Conservation (phyloP, 495 filamentous ascomycete genomes). For the Xylaria sp. region DNA sequence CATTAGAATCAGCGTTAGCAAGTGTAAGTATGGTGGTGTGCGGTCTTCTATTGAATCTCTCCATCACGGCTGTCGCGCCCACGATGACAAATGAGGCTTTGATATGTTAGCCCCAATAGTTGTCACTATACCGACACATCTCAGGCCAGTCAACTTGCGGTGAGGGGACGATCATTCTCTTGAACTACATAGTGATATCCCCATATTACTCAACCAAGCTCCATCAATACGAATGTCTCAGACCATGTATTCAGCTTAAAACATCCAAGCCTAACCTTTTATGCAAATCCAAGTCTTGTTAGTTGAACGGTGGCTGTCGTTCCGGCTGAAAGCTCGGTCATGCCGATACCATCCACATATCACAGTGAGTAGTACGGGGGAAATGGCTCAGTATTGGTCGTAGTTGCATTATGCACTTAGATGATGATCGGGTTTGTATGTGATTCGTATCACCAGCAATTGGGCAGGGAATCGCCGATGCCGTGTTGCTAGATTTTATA, state of each 20-base stretch:
- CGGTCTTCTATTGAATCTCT: neutral
- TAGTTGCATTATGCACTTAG: neutral
- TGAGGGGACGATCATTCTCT: neutral
- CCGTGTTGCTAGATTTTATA: neutral
- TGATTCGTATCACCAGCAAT: neutral
- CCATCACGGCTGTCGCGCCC: neutral
- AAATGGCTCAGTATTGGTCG: neutral
- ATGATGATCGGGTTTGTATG: neutral
- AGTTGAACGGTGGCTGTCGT: neutral
- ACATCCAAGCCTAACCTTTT: neutral
- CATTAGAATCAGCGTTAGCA: neutral
- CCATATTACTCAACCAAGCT: neutral
- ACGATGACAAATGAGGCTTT: neutral
- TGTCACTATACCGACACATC: neutral
- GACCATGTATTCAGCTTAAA: slow-evolving; percentile 1
- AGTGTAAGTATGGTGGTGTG: neutral
- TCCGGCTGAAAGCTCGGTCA: neutral
- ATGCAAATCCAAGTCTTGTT: neutral
- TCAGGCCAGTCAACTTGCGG: neutral
- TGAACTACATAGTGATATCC: neutral
- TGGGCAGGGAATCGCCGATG: neutral
- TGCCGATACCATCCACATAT: neutral
- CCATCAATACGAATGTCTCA: neutral
- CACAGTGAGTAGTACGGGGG: too few species aligned
- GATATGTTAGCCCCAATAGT: neutral